Evolutionary conservation across 371 early-diverging fungal species (phyloP), one percentile per base, ranked within the genome.

Genomic region (Coelomomyces lativittatus): DNA sequence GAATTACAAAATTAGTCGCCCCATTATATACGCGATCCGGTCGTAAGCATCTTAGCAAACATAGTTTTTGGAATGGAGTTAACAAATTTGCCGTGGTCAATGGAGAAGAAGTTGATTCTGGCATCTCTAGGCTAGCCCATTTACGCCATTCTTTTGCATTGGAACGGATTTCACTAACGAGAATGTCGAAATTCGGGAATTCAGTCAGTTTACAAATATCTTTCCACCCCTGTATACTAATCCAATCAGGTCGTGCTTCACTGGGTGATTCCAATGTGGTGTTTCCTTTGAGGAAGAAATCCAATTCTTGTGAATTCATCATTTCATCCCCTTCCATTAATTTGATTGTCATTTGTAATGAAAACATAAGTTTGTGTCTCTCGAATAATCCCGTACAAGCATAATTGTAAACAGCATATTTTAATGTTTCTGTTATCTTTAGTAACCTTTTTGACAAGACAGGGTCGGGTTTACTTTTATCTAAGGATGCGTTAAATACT

Each of bases 211-310:
- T 51, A 1, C 63, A 40, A 3, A 75, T 31, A 49, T 75, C 70
- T 40, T 71, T 71, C 72, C 72, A 75, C 0, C 72, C 70, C 46
- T 71, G 72, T 30, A 62, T 64, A 15, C 58, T 41, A 24, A 71
- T 47, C 70, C 71, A 75, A n/a, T 55, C 17, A 29, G 75, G 72
- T 31, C 66, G 65, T 5, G 57, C 50, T 10, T 49, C 59, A 12
- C 57, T 15, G 1, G 67, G 66, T 23, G 53, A 51, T 21, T 70
- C 75, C 24, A 74, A 15, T 10, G 75, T 64, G 7, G 71, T 61
- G 47, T 75, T 69, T 15, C 75, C 75, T 51, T 75, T 75, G 29
- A 71, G 53, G 61, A 75, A 75, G 50, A 71, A 75, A 52, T 75
- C 68, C 28, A 75, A 55, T 54, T 75, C 75, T 7, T 36, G 44